Conservation (phyloP, 345 rosid species). For the sweet orange (Citrus sinensis) region DNA sequence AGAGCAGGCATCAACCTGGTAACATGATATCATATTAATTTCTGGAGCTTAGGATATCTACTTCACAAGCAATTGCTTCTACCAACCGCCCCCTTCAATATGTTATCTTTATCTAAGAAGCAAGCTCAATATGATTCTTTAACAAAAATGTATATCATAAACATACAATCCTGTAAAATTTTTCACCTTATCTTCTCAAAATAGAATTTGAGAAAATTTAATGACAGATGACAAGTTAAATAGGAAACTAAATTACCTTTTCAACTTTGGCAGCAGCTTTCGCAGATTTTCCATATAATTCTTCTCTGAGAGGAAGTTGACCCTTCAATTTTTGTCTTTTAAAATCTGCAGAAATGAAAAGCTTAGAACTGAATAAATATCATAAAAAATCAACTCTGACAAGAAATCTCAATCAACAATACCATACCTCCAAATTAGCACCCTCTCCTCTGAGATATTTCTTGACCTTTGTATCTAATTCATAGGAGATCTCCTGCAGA, state of each 20-base stretch:
- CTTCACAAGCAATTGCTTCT: slow-evolving; percentile 47
- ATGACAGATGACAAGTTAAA: neutral
- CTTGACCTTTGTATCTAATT: slow-evolving; percentile 50
- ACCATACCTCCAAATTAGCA: slow-evolving; percentile 62
- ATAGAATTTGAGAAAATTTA: neutral
- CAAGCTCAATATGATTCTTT: neutral
- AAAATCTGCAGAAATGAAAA: slow-evolving; percentile 31
- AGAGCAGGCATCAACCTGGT: slow-evolving; percentile 52
- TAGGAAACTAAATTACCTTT: slow-evolving; percentile 45
- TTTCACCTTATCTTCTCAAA: neutral
- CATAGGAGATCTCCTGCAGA: slow-evolving; percentile 43
- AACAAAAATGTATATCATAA: neutral
- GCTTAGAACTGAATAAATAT: neutral
- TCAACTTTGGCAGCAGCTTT: slow-evolving; percentile 80
- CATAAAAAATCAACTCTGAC: neutral
- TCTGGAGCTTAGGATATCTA: slow-evolving; percentile 57
- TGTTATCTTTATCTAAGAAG: neutral
- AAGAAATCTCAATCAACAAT: neutral
- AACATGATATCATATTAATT: slow-evolving; percentile 79
- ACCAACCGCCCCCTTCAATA: neutral
- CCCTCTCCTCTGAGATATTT: slow-evolving; percentile 54
- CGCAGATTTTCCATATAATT: slow-evolving; percentile 40
- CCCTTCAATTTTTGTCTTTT: slow-evolving; percentile 73
- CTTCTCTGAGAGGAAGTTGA: neutral
- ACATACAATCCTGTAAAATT: neutral